Evolutionary conservation across 352 stramenopile species (phyloP).

Genomic region (Phytopythium kandeliae): DNA sequence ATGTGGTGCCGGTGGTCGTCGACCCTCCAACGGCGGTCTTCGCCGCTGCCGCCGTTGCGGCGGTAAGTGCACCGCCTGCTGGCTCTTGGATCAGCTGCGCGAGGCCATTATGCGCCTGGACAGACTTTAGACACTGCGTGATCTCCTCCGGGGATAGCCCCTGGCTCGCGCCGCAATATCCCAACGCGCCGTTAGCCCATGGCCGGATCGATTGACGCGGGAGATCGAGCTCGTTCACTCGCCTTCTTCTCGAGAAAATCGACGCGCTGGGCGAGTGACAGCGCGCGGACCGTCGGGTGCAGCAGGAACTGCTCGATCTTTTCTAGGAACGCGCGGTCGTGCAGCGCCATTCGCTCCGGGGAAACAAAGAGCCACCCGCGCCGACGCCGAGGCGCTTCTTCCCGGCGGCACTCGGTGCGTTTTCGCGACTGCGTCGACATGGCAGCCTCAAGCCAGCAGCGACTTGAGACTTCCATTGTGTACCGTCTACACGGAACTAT

Average conservation of each 20-base stretch:
- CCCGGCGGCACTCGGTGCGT: neutral
- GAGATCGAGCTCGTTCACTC: neutral
- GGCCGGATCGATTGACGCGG: neutral
- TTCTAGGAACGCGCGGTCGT: conserved; percentile 31
- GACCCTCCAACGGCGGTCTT: neutral
- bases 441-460: too few species aligned
- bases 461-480: too few species aligned
- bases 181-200: neutral
- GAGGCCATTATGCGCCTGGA: conserved; percentile 54
- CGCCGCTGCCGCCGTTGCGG: neutral
- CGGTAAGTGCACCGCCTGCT: conserved; percentile 1
- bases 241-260: conserved; percentile 74
- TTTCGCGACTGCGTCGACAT: conserved; percentile 3
- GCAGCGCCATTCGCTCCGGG: conserved; percentile 11
- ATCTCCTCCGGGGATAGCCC: conserved; percentile 63
- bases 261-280: conserved; percentile 65
- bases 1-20: neutral
- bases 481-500: too few species aligned
- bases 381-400: too few species aligned
- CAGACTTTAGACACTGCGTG: conserved; percentile 46
- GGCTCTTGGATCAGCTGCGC: conserved; percentile 21
- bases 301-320: conserved; percentile 68
- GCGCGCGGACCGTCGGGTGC: conserved; percentile 49
- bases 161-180: neutral
- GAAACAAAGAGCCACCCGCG: neutral